Conservation (phyloP, 1,284 basidiomycete species). For the Singerocomus inundabilis region DNA sequence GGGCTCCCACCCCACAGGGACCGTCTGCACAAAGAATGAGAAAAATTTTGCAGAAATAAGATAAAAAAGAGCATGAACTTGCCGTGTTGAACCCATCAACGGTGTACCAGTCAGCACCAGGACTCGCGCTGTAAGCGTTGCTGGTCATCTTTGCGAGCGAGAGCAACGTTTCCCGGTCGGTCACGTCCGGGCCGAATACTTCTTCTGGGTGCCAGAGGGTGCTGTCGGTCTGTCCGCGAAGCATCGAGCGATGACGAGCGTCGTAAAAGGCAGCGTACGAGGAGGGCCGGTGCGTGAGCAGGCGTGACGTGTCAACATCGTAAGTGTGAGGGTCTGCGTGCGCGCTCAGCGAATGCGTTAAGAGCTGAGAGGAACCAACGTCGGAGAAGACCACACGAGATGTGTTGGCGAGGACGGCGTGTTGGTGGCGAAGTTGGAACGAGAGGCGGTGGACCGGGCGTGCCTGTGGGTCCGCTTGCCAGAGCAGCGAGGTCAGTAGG, state of each 20-base stretch:
- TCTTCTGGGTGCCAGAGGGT: slow-evolving; percentile 54
- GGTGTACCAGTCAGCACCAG: slow-evolving; percentile 72
- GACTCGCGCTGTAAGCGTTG: slow-evolving; percentile 72
- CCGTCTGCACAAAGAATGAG: slow-evolving; percentile 38
- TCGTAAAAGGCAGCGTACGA: slow-evolving; percentile 46
- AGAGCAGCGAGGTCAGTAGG: slow-evolving; percentile 26
- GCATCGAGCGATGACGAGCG: slow-evolving; percentile 48
- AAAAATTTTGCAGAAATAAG: neutral
- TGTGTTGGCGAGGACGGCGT: slow-evolving; percentile 50
- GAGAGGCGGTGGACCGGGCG: slow-evolving; percentile 36
- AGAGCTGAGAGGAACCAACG: slow-evolving; percentile 33
- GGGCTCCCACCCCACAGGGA: slow-evolving; percentile 86
- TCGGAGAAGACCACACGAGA: slow-evolving; percentile 58
- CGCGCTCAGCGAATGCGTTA: slow-evolving; percentile 22
- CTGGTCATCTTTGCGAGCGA: slow-evolving; percentile 87
- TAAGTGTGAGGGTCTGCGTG: slow-evolving; percentile 35
- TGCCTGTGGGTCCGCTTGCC: slow-evolving; percentile 16
- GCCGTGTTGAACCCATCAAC: slow-evolving; percentile 60
- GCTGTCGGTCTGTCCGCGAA: slow-evolving; percentile 39
- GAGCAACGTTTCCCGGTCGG: slow-evolving; percentile 71
- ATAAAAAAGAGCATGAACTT: slow-evolving; percentile 32
- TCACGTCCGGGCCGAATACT: slow-evolving; percentile 62
- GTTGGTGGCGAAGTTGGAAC: slow-evolving; percentile 66
- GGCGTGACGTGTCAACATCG: slow-evolving; percentile 35
- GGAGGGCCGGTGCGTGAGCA: slow-evolving; percentile 45